A percentile compares a stretch with the other conserved stretches of the same genome.
phyloP scores from a whole-genome alignment of 2,329 filamentous ascomycete species.

The Xylaria sp. region DNA sequence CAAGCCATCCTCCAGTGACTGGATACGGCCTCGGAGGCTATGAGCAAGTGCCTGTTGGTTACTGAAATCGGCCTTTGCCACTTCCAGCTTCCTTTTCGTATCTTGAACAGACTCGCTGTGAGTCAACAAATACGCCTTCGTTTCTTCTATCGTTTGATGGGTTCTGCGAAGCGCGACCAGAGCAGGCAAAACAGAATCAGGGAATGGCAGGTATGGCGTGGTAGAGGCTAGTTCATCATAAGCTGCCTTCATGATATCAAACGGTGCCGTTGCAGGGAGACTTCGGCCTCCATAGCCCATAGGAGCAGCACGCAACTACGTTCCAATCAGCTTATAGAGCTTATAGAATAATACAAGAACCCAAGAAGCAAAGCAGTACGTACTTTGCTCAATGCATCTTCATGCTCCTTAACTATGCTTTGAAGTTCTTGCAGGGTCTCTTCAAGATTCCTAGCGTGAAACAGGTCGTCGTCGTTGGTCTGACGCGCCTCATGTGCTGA shows the following conservation, averaged over 20 bases:
- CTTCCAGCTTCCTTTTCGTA: conserved; percentile 59
- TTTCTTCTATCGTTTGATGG: conserved; percentile 71
- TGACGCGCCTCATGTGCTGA: conserved; percentile 46
- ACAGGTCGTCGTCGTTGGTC: conserved; percentile 49
- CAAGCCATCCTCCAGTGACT: conserved; percentile 66
- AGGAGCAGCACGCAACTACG: conserved; percentile 39
- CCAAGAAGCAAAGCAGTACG: conserved; percentile 4
- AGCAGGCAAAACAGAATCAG: conserved; percentile 74
- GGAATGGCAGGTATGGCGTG: conserved; percentile 72
- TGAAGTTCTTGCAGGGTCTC: conserved; percentile 75
- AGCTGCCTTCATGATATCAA: conserved; percentile 67
- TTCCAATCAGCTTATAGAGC: conserved; percentile 26
- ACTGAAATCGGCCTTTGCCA: conserved; percentile 60
- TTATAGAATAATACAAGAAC: conserved; percentile 3
- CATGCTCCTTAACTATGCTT: conserved; percentile 63
- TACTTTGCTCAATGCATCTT: conserved; percentile 61
- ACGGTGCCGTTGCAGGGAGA: conserved; percentile 48
- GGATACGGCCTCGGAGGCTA: conserved; percentile 59
- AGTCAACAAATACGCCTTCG: conserved; percentile 65
- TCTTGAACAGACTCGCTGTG: conserved; percentile 56
- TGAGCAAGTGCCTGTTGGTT: conserved; percentile 66
- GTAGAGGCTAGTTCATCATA: conserved; percentile 71
- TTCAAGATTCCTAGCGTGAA: conserved; percentile 67
- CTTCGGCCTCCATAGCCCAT: conserved; percentile 27
- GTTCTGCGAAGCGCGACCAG: conserved; percentile 76